Percentiles rank a stretch among this genome's conserved stretches.
phyloP scores from a whole-genome alignment of 495 filamentous ascomycete species.

The Penicillium canariense region DNA sequence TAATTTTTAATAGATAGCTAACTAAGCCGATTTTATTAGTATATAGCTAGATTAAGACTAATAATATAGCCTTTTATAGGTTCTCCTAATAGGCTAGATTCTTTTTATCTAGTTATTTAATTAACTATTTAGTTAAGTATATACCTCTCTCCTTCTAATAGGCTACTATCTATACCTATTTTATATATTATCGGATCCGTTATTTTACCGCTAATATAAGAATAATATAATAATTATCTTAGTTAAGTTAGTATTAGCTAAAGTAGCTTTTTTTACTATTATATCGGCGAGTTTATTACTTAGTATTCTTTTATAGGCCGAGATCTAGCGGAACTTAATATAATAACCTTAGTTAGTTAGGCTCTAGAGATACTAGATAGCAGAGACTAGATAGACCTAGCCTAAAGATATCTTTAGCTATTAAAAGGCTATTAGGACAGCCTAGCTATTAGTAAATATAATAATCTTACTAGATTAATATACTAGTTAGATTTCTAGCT shows the following conservation, averaged over 20 bases:
- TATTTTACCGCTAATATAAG: no score
- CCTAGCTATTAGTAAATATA: constrained; percentile 17
- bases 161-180: no score
- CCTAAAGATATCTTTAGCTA: constrained; percentile 10
- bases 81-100: no score
- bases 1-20: constrained; percentile 31
- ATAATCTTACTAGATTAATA: no score
- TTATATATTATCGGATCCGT: no score
- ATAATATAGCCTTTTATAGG: no score
- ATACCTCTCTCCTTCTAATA: constrained; percentile 3
- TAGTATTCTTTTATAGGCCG: constrained; percentile 24
- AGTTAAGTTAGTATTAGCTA: constrained; percentile 7
- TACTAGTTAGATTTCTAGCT: no score
- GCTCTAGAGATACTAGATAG: constrained; percentile 3
- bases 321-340: constrained; percentile 19
- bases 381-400: constrained; percentile 10
- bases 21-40: constrained; percentile 31
- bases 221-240: constrained; percentile 6
- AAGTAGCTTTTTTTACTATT: constrained; percentile 4
- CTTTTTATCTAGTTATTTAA: no score
- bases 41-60: constrained; percentile 28
- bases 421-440: constrained; percentile 7
- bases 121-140: constrained; percentile 3
- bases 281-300: constrained; percentile 28
- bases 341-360: constrained; percentile 1